These are phyloP conservation scores for Scopulariopsis brevicaulis DNA, from an alignment of 2,329 filamentous ascomycete species.

Conservation along the genomic window DNA sequence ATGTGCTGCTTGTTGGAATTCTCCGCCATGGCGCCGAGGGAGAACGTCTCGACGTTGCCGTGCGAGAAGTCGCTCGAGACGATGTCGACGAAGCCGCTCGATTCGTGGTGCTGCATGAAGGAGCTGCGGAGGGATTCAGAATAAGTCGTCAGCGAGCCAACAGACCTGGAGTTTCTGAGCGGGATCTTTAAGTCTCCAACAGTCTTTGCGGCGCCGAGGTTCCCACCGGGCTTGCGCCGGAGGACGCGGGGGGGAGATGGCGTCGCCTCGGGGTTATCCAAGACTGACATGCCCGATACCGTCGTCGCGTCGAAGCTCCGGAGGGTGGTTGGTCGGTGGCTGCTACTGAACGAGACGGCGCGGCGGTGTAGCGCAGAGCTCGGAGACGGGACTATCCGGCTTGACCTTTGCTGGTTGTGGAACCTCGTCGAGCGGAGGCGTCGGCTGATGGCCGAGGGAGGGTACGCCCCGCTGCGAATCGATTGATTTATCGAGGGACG, in stretches of 20 bases:
- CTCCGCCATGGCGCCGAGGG: constrained; percentile 47
- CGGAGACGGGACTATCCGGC: constrained; percentile 34
- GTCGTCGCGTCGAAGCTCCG: constrained; percentile 52
- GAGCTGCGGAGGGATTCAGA: constrained; percentile 50
- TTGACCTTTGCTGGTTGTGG: constrained; percentile 35
- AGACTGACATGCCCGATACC: constrained; percentile 35
- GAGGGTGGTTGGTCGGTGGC: constrained; percentile 34
- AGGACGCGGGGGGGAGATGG: constrained; percentile 50
- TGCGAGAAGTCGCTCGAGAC: constrained; percentile 27
- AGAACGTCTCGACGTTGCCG: constrained; percentile 35
- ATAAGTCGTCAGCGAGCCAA: constrained; percentile 47
- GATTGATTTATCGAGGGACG: constrained; percentile 14
- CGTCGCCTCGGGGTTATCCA: constrained; percentile 11
- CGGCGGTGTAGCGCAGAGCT: constrained; percentile 41
- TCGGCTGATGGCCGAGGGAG: not conserved
- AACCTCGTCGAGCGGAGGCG: constrained; percentile 5
- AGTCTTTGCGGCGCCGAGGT: constrained; percentile 57
- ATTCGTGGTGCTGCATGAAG: constrained; percentile 22
- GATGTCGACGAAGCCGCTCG: constrained; percentile 31
- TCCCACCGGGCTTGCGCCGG: constrained; percentile 62
- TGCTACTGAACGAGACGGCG: constrained; percentile 50
- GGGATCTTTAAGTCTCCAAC: constrained; percentile 47
- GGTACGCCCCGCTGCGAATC: constrained; percentile 4
- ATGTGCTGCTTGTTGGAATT: constrained; percentile 17
- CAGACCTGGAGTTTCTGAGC: constrained; percentile 42